Base-by-base conservation (phyloP, 2,329 filamentous ascomycete species). In the Claviceps sp. region DNA sequence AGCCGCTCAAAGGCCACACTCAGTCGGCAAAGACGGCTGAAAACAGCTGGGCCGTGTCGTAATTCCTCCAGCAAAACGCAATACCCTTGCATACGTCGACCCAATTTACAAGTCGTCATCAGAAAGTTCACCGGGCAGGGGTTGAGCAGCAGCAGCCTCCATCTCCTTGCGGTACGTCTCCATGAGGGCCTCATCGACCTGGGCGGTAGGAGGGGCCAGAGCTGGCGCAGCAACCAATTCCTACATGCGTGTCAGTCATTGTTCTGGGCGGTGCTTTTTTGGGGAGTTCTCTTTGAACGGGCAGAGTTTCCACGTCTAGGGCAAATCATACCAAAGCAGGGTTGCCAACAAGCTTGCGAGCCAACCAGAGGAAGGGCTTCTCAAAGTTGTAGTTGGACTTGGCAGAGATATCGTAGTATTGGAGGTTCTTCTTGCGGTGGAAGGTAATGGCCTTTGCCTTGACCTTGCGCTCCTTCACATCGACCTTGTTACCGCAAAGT, bases 371-470 rank as follows among this genome's bases (percentile, higher is more conserved):
- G 88, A 98, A 97, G 58, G 91, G 91, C 83, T 97, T 98, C 85
- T 97, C 91, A 73, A 97, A 97, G 84, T 97, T 97, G 79, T 98
- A 97, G 82, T 97, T 97, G 68, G 90, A 96, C 80, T 97, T 98
- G 74, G 93, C 93, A 43, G 89, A 96, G 71, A 97, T 97, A 65
- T 97, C 93, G 81, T 98, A 98, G 83, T 97, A 98, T 77, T 98
- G 93, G 50, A 98, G 85, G 77, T 97, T 98, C 85, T 98, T 98
- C 88, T 98, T 98, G 76, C 93, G 88, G 82, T 98, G 93, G 87
- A 98, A 98, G 61, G 93, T 98, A 75, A 98, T 98, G 70, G 91
- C 94, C 88, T 98, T 98, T 69, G 93, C 93, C 85, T 98, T 98
- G 70, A 98, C 93, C 79, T 98, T 98, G 74, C 93, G 88, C 83